A percentile compares a stretch with the other conserved stretches of the same genome.
Evolutionary conservation across 768 basidiomycete genomes (phyloP).

Genomic region (Macrolepiota dolichaula): DNA sequence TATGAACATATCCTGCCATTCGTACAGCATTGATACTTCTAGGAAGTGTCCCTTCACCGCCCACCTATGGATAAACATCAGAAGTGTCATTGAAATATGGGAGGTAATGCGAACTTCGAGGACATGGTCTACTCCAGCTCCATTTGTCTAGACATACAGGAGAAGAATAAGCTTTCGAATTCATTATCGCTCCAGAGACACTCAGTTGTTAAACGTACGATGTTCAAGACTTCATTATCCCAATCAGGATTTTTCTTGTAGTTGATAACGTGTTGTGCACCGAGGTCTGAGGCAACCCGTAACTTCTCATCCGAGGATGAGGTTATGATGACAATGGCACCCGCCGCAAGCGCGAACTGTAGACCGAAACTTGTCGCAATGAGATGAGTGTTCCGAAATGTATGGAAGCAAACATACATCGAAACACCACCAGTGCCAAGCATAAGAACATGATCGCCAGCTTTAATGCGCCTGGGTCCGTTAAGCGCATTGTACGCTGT

Average conservation of each 20-base stretch:
- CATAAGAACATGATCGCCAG: constrained; percentile 57
- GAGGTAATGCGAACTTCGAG: constrained; percentile 21
- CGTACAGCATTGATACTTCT: constrained; percentile 33
- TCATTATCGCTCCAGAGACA: not conserved
- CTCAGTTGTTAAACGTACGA: constrained; percentile 24
- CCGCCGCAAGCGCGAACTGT: constrained; percentile 54
- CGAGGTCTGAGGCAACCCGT: constrained; percentile 41
- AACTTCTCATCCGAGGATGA: constrained; percentile 61
- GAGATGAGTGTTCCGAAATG: not conserved
- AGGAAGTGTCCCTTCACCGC: constrained; percentile 43
- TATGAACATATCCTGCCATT: constrained; percentile 36
- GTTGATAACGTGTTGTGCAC: constrained; percentile 55
- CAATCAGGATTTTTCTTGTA: constrained; percentile 54
- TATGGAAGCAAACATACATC: constrained; percentile 30
- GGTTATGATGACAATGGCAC: constrained; percentile 56
- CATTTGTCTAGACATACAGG: constrained; percentile 22
- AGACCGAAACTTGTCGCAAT: constrained; percentile 35
- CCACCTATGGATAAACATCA: constrained; percentile 12
- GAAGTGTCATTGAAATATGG: not conserved
- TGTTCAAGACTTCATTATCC: constrained; percentile 42
- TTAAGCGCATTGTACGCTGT: constrained; percentile 63
- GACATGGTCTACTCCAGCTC: constrained; percentile 29
- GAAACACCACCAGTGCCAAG: constrained; percentile 61
- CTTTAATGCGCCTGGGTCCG: constrained; percentile 47
- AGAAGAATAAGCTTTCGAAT: not conserved